These are phyloP conservation scores for Fusarium tuaranense DNA, from an alignment of 2,329 filamentous ascomycete species.

Conservation along the genomic window DNA sequence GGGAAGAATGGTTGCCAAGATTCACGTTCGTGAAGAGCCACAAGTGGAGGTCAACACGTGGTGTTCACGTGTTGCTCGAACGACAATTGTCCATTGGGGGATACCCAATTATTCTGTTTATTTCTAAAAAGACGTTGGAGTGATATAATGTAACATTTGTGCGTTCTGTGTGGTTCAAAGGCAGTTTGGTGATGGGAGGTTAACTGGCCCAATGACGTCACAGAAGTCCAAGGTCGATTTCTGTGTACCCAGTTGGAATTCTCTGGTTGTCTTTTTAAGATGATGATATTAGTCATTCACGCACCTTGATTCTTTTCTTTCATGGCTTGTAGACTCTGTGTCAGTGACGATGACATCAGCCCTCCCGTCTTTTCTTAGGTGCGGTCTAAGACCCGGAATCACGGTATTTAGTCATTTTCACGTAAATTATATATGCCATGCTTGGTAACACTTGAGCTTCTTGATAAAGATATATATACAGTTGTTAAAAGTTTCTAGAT, in stretches of 20 bases:
- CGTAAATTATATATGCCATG: background rate
- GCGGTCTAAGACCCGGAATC: background rate
- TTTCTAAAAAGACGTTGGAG: background rate
- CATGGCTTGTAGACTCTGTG: too few relatives aligned
- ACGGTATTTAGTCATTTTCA: background rate
- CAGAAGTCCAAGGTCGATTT: background rate
- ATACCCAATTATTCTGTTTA: background rate
- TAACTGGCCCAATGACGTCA: background rate
- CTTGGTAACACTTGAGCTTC: background rate
- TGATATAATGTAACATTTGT: background rate
- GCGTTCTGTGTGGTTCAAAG: background rate
- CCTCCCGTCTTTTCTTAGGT: background rate
- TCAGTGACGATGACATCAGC: too few relatives aligned
- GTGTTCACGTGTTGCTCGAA: background rate
- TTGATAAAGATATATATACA: background rate
- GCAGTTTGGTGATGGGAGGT: background rate
- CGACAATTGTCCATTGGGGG: background rate
- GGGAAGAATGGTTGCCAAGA: background rate
- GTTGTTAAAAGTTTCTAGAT: background rate
- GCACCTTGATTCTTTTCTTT: too few relatives aligned
- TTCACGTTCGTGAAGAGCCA: background rate
- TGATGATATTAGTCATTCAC: too few relatives aligned
- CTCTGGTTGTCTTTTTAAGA: too few relatives aligned
- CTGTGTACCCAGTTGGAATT: background rate
- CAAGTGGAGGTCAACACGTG: background rate